Conservation (phyloP, 148 eudicot species). For the Rhododendron vialii region DNA sequence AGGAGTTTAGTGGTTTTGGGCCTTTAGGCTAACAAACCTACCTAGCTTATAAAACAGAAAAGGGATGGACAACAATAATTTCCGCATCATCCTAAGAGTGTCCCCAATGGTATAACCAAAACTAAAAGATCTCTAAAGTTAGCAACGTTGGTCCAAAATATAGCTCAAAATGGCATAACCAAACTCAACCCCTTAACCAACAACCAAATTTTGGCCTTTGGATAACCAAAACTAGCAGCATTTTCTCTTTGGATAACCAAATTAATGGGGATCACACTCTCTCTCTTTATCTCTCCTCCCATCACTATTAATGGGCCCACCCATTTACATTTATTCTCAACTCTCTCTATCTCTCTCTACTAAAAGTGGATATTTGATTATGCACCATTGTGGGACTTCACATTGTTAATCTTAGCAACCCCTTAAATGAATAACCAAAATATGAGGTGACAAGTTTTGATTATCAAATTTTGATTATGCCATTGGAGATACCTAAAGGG, state of each 20-base stretch:
- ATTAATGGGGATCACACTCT: neutral
- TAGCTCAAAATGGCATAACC: neutral
- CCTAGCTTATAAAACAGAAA: neutral
- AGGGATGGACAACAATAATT: neutral
- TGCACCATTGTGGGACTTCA: neutral
- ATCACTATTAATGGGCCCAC: neutral
- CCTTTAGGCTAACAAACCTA: neutral
- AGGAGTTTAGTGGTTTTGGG: neutral
- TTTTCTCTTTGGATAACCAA: neutral
- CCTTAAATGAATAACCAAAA: neutral
- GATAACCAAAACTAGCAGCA: neutral
- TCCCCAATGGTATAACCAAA: neutral
- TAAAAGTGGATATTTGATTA: too few relatives aligned
- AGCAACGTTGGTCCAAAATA: neutral
- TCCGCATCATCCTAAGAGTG: neutral
- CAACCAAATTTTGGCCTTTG: neutral
- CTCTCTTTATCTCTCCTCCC: neutral
- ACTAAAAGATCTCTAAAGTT: neutral
- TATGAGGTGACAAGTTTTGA: neutral
- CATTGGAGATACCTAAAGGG: neutral
- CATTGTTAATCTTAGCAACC: too few relatives aligned
- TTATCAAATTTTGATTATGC: neutral
- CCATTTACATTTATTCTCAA: neutral
- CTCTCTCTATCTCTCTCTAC: neutral
- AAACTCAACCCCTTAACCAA: neutral